A percentile compares a stretch with the other conserved stretches of the same genome.
These are phyloP conservation scores for Penicillium taxi DNA, from an alignment of 495 filamentous ascomycete species.

Conservation along the genomic window DNA sequence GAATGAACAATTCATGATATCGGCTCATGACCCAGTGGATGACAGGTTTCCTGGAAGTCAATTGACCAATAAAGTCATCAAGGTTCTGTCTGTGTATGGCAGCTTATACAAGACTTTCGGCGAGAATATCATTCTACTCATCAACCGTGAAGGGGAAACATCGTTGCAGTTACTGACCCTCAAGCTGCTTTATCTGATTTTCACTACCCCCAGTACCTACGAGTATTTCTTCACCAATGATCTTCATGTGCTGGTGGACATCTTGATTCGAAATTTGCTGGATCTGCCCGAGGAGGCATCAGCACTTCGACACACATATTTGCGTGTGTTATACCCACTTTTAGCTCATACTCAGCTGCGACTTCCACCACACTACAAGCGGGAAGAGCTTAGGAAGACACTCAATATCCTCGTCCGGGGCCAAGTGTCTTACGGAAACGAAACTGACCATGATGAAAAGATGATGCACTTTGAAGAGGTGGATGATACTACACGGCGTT, in stretches of 20 bases:
- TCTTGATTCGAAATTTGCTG: slow-evolving; percentile 90
- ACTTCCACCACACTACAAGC: slow-evolving; percentile 81
- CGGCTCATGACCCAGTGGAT: slow-evolving; percentile 45
- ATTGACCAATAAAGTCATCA: slow-evolving; percentile 91
- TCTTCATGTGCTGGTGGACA: slow-evolving; percentile 85
- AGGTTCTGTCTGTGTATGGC: slow-evolving; percentile 72
- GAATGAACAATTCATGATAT: slow-evolving; percentile 97
- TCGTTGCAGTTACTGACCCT: slow-evolving; percentile 89
- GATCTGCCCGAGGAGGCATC: slow-evolving; percentile 78
- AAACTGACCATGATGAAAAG: slow-evolving; percentile 29
- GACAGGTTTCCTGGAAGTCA: slow-evolving; percentile 30
- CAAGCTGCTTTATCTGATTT: slow-evolving; percentile 89
- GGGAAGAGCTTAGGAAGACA: slow-evolving; percentile 69
- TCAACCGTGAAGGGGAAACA: slow-evolving; percentile 93
- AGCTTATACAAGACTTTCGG: slow-evolving; percentile 86
- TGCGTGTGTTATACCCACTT: slow-evolving; percentile 88
- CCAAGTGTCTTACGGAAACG: slow-evolving; percentile 27
- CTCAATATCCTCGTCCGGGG: slow-evolving; percentile 55
- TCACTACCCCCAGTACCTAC: slow-evolving; percentile 81
- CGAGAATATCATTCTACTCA: slow-evolving; percentile 91
- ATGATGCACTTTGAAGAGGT: slow-evolving; percentile 82
- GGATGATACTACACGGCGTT: slow-evolving; percentile 79
- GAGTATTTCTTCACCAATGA: slow-evolving; percentile 99
- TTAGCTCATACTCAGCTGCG: slow-evolving; percentile 85
- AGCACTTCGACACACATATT: slow-evolving; percentile 87